A percentile compares a stretch with the other conserved stretches of the same genome.
phyloP scores from a whole-genome alignment of 345 rosid genomes.

The Pistacia atlantica region DNA sequence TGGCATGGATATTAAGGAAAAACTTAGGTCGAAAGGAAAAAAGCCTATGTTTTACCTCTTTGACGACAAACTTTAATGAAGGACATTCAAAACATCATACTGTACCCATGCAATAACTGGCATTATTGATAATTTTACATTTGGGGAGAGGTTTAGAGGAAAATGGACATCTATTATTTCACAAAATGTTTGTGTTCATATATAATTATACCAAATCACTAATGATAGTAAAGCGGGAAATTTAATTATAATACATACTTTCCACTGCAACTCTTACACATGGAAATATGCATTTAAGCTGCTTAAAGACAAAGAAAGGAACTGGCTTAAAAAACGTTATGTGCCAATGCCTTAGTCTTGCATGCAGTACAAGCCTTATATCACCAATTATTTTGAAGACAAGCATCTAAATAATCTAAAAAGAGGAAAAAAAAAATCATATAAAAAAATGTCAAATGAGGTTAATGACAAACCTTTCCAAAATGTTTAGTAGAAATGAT shows the following conservation, averaged over 20 bases:
- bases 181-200: not conserved
- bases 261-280: not conserved
- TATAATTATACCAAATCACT: not conserved
- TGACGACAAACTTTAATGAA: not conserved
- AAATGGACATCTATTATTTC: no score
- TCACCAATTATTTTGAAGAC: not conserved
- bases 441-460: not conserved
- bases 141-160: not conserved
- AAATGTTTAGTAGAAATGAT: conserved; percentile 73
- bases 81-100: not conserved
- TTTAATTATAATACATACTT: no score
- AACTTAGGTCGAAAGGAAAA: not conserved
- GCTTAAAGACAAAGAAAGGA: not conserved
- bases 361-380: not conserved
- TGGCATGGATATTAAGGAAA: not conserved
- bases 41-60: not conserved
- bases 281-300: not conserved
- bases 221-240: no score
- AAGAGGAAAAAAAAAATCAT: not conserved
- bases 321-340: not conserved
- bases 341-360: not conserved
- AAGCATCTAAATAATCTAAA: not conserved
- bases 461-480: conserved; percentile 65
- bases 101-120: not conserved
- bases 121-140: not conserved